Evolutionary conservation across 2,329 filamentous ascomycete species (phyloP), one percentile per base, ranked within the genome.

Genomic region (Aspergillus aculeatus): DNA sequence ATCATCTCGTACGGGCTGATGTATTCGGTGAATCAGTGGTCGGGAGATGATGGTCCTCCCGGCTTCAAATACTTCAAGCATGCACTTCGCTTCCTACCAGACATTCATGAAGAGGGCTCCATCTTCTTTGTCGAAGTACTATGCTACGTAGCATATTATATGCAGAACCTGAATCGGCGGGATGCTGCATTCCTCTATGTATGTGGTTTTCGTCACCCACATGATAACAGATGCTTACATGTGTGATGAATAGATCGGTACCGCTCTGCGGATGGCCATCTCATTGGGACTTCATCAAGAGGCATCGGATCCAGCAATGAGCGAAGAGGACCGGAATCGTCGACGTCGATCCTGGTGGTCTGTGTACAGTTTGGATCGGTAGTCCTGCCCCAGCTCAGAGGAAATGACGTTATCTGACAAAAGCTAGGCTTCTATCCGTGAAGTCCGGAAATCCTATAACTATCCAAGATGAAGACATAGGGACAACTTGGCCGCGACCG

Each of bases 1-100:
- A 79, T 84, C 5, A 73, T 85, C 10, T 82, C 83, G 0, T 84
- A 83, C 64, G 83, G 83, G 0, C 79, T 84, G 62, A 77, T 85
- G 64, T 86, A 85, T 66, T 84, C 82, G 3, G 77, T 85, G 51
- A 86, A 86, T 62, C 81, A 84, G 56, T 83, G 81, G 80, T 79
- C 81, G 0, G 78, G 78, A 50, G 78, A 77, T 64, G 78, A 81
- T 47, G 81, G 82, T 0, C 83, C 83, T 0, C 83, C 83, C 0
- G 83, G 83, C 0, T 85, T 85, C 65, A 77, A 79, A 14, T 85
- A 82, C 62, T 85, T 86, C 67, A 78, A 79, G 21, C 76, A 81
- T 55, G 81, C 83, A 0, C 63, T 85, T 26, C 77, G 79, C 26
- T 77, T 84, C 4, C 72, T 86, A 21, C 83, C 83, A 0, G 82